Evolutionary conservation across 2,329 filamentous ascomycete species (phyloP).

Genomic region (Phoma sp.): DNA sequence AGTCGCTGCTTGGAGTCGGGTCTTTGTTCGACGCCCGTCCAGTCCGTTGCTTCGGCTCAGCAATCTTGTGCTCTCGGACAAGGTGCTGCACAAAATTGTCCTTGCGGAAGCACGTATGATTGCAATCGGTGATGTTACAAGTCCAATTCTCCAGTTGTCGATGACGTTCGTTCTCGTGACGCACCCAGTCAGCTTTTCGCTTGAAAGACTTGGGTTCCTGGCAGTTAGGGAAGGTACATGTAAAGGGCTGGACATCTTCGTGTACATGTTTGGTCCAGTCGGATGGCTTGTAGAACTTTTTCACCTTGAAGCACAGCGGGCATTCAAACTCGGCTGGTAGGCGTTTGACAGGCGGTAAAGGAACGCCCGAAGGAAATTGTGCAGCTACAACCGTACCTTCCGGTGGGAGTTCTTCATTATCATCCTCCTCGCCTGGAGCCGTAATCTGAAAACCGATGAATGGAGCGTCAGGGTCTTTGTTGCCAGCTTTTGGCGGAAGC

Average conservation of each 20-base stretch:
- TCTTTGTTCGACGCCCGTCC: conserved; percentile 57
- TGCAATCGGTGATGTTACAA: conserved; percentile 81
- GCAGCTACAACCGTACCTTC: conserved; percentile 75
- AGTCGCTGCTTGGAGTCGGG: conserved; percentile 30
- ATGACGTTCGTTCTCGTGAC: conserved; percentile 91
- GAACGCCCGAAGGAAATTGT: conserved; percentile 81
- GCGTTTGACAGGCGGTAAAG: conserved; percentile 76
- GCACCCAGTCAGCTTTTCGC: conserved; percentile 93
- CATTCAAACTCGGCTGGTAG: conserved; percentile 92
- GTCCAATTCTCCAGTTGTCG: conserved; percentile 91
- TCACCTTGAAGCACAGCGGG: conserved; percentile 82
- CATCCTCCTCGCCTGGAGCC: conserved; percentile 65
- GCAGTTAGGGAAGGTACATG: conserved; percentile 86
- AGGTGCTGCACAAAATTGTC: conserved; percentile 95
- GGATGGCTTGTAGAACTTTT: conserved; percentile 87
- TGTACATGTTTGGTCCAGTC: conserved; percentile 98
- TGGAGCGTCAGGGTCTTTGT: conserved; percentile 65
- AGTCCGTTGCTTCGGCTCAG: conserved; percentile 78
- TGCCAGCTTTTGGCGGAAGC: conserved; percentile 66
- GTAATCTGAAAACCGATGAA: conserved; percentile 63
- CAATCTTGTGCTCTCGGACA: conserved; percentile 87
- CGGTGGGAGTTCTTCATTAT: conserved; percentile 68
- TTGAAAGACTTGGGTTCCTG: conserved; percentile 91
- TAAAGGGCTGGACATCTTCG: conserved; percentile 92
- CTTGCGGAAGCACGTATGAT: conserved; percentile 82